phyloP scores from a whole-genome alignment of 2,329 filamentous ascomycete genomes.

The Ceratocystis huliohia region DNA sequence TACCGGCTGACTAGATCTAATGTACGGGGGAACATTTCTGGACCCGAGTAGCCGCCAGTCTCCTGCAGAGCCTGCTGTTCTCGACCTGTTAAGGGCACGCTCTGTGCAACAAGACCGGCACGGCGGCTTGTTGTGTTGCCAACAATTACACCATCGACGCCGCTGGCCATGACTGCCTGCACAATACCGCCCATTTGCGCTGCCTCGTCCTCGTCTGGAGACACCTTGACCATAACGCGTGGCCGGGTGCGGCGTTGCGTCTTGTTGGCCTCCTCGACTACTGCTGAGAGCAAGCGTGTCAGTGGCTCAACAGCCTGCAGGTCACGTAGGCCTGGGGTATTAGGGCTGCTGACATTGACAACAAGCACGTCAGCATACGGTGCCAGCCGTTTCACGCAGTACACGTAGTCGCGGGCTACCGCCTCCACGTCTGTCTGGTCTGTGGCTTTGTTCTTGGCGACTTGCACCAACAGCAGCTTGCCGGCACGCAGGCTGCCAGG shows the following conservation, averaged over 20 bases:
- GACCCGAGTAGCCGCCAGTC: constrained; percentile 81
- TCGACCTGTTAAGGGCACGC: constrained; percentile 48
- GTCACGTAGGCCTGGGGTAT: constrained; percentile 80
- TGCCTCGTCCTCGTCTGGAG: constrained; percentile 81
- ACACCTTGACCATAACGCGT: constrained; percentile 94
- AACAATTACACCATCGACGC: constrained; percentile 90
- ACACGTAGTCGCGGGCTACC: constrained; percentile 71
- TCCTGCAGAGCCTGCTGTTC: constrained; percentile 61
- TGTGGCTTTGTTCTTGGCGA: constrained; percentile 94
- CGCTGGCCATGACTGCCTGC: constrained; percentile 66
- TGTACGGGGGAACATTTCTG: constrained; percentile 73
- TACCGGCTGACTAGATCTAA: constrained; percentile 69
- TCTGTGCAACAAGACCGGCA: constrained; percentile 54
- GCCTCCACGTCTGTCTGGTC: constrained; percentile 73
- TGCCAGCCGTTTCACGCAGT: constrained; percentile 70
- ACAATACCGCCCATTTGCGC: constrained; percentile 79
- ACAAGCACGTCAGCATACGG: constrained; percentile 92
- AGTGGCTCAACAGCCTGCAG: constrained; percentile 76
- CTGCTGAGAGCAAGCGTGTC: constrained; percentile 64
- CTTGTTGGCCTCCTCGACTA: constrained; percentile 63
- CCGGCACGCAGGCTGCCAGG: constrained; percentile 68
- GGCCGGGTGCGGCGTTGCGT: constrained; percentile 55
- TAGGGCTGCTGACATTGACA: constrained; percentile 93
- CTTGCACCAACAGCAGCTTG: constrained; percentile 73
- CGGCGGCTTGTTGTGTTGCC: constrained; percentile 86